Evolutionary conservation across 106 monocot species (phyloP).

Genomic region (Acorus calamus): DNA sequence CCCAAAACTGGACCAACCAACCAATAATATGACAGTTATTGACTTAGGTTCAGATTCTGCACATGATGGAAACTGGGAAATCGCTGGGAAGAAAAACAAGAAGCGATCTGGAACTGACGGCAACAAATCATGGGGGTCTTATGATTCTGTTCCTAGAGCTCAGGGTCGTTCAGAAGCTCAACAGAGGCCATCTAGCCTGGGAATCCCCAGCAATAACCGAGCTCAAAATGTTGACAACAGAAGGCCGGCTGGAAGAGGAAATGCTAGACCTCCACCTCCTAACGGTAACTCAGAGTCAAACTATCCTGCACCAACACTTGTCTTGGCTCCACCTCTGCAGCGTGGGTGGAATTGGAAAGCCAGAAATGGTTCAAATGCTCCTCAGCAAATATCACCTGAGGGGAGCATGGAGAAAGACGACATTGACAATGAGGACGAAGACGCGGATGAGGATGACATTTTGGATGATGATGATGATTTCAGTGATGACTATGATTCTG

Average conservation of each 20-base stretch:
- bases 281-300: constrained; percentile 30
- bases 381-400: constrained; percentile 18
- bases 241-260: constrained; percentile 28
- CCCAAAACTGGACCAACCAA: constrained; percentile 9
- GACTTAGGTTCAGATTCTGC: constrained; percentile 3
- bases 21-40: constrained; percentile 9
- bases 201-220: constrained; percentile 34
- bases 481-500: constrained; percentile 88
- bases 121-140: constrained; percentile 15
- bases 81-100: constrained; percentile 36
- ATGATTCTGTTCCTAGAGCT: constrained; percentile 27
- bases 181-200: constrained; percentile 9
- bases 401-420: not conserved
- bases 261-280: constrained; percentile 13
- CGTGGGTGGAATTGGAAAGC: constrained; percentile 67
- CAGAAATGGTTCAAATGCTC: constrained; percentile 20
- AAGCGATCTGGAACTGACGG: constrained; percentile 16
- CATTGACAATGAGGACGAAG: constrained; percentile 10
- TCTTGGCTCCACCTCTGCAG: constrained; percentile 38
- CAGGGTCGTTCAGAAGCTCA: constrained; percentile 7
- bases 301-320: constrained; percentile 26
- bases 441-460: constrained; percentile 31
- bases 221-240: constrained; percentile 9
- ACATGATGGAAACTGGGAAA: constrained; percentile 48
- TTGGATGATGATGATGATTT: constrained; percentile 50